Evolutionary conservation across 2,329 filamentous ascomycete genomes (phyloP).

Genomic region (Colletotrichum godetiae): DNA sequence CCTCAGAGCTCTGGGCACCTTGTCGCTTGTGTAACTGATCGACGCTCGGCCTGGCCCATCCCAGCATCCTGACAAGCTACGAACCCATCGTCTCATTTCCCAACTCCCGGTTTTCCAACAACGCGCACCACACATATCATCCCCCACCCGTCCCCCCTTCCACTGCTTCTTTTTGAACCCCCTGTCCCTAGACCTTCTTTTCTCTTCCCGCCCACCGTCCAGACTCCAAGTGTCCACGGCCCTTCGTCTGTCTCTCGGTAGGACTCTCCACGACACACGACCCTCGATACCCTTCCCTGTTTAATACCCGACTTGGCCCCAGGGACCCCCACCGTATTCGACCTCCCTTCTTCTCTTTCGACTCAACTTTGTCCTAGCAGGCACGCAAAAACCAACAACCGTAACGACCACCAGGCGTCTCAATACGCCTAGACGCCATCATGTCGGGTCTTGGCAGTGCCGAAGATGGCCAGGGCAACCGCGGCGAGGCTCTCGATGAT

Average conservation of each 20-base stretch:
- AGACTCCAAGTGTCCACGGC: neutral
- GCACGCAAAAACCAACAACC: neutral
- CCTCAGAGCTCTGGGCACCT: slow-evolving; percentile 15
- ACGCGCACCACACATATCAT: slow-evolving; percentile 23
- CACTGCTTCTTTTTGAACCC: neutral
- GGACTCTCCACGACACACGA: slow-evolving; percentile 11
- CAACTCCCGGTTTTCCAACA: slow-evolving; percentile 28
- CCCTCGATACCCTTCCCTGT: slow-evolving; percentile 16
- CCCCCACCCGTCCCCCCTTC: slow-evolving; percentile 1
- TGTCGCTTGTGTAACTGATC: slow-evolving; percentile 21
- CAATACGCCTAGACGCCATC: slow-evolving; percentile 6
- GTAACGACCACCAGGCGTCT: neutral
- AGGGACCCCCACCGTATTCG: slow-evolving; percentile 17
- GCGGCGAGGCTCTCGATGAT: slow-evolving; percentile 1
- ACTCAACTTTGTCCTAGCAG: neutral
- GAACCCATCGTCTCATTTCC: slow-evolving; percentile 28
- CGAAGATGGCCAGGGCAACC: slow-evolving; percentile 11
- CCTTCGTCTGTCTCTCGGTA: neutral
- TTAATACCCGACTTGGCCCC: slow-evolving; percentile 29
- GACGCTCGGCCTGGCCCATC: neutral
- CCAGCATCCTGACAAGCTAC: slow-evolving; percentile 1
- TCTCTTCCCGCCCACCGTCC: neutral
- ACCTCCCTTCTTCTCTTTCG: neutral
- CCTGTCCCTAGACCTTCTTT: slow-evolving; percentile 4
- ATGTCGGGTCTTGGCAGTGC: slow-evolving; percentile 14